phyloP scores from a whole-genome alignment of 768 basidiomycete genomes.

The Fomitopsis serialis region DNA sequence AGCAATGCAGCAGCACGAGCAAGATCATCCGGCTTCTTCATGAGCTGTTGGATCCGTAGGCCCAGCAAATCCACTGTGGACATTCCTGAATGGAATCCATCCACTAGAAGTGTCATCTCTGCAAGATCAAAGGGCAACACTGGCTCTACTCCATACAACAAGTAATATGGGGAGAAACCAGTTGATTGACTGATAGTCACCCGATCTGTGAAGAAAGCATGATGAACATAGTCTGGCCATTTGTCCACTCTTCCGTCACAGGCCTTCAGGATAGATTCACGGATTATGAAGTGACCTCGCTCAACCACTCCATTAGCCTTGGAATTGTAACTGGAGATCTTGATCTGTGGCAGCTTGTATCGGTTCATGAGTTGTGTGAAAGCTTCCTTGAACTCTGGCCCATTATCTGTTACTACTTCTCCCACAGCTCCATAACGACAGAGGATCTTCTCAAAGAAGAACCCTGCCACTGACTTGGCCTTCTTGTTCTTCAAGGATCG shows the following conservation, averaged over 20 bases:
- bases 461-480: slow-evolving; percentile 17
- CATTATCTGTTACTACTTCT: slow-evolving; percentile 37
- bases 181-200: background rate
- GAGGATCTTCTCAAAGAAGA: slow-evolving; percentile 30
- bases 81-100: background rate
- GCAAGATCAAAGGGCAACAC: background rate
- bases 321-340: too few species aligned
- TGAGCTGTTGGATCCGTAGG: background rate
- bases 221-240: too few species aligned
- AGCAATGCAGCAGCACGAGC: background rate
- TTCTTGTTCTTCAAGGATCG: slow-evolving; percentile 23
- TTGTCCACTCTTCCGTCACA: too few species aligned
- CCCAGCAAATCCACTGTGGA: background rate
- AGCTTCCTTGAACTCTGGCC: slow-evolving; percentile 20
- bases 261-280: too few species aligned
- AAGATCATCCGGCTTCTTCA: background rate
- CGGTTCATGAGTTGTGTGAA: slow-evolving; percentile 15
- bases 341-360: too few species aligned
- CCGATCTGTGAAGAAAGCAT: background rate
- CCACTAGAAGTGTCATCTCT: background rate
- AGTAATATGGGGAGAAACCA: background rate
- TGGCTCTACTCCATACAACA: background rate
- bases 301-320: too few species aligned
- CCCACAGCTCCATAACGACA: slow-evolving; percentile 32
- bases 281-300: too few species aligned